Percentiles rank a stretch among this genome's conserved stretches.
These are phyloP conservation scores for Ophiostoma populinum DNA, from an alignment of 2,329 filamentous ascomycete genomes.

Conservation along the genomic window DNA sequence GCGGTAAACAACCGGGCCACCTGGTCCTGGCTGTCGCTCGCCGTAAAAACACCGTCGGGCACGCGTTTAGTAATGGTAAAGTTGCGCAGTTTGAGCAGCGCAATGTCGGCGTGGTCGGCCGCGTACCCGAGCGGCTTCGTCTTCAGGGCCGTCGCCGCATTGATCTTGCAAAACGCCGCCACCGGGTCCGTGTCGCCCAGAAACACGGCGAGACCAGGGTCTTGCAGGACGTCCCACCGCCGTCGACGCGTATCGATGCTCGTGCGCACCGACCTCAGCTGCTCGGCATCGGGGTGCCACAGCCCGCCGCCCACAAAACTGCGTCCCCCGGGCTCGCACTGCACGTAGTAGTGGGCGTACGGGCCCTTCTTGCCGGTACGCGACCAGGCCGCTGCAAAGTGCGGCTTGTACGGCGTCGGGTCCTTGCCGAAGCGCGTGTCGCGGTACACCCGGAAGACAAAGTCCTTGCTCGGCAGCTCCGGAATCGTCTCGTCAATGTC, in stretches of 20 bases:
- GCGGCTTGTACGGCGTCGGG: constrained; percentile 69
- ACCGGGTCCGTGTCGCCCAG: background rate
- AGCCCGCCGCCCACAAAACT: constrained; percentile 70
- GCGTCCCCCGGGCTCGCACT: constrained; percentile 51
- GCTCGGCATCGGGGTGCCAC: constrained; percentile 56
- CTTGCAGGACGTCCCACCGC: constrained; percentile 43
- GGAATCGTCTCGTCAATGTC: constrained; percentile 68
- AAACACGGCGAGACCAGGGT: too few species aligned
- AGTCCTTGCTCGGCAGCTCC: constrained; percentile 69
- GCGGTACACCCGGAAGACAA: constrained; percentile 75
- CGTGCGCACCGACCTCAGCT: constrained; percentile 49
- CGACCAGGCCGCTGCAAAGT: constrained; percentile 77
- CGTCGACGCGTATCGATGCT: constrained; percentile 60
- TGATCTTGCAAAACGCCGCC: constrained; percentile 48
- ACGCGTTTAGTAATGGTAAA: constrained; percentile 58
- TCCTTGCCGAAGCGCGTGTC: constrained; percentile 75
- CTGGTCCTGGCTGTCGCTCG: constrained; percentile 43
- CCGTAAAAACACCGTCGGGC: constrained; percentile 45
- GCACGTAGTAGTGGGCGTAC: constrained; percentile 79
- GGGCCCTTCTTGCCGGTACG: constrained; percentile 74
- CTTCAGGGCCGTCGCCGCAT: constrained; percentile 62
- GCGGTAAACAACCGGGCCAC: constrained; percentile 46
- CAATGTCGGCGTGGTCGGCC: constrained; percentile 60
- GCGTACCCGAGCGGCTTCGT: constrained; percentile 71
- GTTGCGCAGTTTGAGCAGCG: constrained; percentile 61